Base-by-base conservation (phyloP, 2,329 filamentous ascomycete genomes). In the Fusarium falciforme region DNA sequence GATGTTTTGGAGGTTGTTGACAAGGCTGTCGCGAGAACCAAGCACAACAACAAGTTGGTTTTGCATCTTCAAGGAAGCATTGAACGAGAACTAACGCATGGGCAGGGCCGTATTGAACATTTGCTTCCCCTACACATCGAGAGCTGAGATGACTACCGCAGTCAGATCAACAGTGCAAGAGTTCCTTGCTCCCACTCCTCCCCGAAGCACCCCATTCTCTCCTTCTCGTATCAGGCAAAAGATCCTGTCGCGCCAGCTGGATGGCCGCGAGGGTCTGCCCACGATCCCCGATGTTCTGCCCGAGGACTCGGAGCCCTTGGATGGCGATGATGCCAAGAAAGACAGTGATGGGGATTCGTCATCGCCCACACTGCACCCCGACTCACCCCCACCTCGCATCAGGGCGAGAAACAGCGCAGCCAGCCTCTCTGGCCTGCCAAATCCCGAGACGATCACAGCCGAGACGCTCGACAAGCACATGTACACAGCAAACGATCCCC, bases 101-200 rank as follows among this genome's bases (percentile, higher is more conserved):
- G 20, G 7, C 29, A 90, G 89, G 64, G 85, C 87, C 29, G 84
- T 89, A 33, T 86, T 99, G 61, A 99, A 99, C 81, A 95, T 99
- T 72, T 99, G 96, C 86, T 98, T 98, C 79, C 96, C 96, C 0
- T 99, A 99, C 80, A 98, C 96, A 0, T 97, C 95, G 6, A 90
- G 96, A 73, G 95, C 98, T 79, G 96, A 99, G 81, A 98, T 99
- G 75, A 97, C 96, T 0, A 91, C 93, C 4, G 94, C 96, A 7
- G 94, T 99, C 75, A 92, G 94, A 72, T 91, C 92, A 47, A 98
- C 96, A 0, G 95, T 99, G 10, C 88, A 93, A 67, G 94, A 98
- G 68, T 98, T 94, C 82, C 93, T 93, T 68, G 91, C 89, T 61
- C 93, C 94, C 6, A 87, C 93, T 20, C 87, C 88, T 16, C 88